A percentile compares a stretch with the other conserved stretches of the same genome.
phyloP scores from a whole-genome alignment of 768 basidiomycete species.

The Termitomyces sp. region DNA sequence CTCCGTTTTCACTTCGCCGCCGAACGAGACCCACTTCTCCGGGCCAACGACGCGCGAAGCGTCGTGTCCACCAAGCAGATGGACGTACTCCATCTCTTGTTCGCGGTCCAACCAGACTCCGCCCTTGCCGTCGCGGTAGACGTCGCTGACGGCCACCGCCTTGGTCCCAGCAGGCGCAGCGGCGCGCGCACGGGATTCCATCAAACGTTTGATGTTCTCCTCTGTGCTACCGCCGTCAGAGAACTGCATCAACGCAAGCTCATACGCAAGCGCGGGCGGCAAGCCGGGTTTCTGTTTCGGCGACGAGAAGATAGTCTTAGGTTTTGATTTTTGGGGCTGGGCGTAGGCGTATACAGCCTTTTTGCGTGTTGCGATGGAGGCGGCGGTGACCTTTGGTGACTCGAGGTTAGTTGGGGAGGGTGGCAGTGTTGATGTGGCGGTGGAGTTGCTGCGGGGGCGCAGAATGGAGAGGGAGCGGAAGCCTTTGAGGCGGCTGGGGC shows the following conservation, averaged over 20 bases:
- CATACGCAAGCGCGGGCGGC: conserved; percentile 55
- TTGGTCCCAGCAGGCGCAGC: conserved; percentile 20
- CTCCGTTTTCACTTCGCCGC: conserved; percentile 21
- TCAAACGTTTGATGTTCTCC: conserved; percentile 45
- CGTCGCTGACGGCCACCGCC: conserved; percentile 36
- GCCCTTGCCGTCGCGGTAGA: conserved; percentile 57
- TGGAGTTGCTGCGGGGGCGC: conserved; percentile 28
- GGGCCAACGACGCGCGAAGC: conserved; percentile 17
- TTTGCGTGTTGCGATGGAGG: conserved; percentile 41
- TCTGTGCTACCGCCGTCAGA: conserved; percentile 59
- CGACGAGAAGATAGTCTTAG: conserved; percentile 29
- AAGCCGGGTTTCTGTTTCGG: conserved; percentile 19
- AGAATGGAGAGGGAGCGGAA: conserved; percentile 51
- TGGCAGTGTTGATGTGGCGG: conserved; percentile 14
- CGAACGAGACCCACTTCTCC: conserved; percentile 41
- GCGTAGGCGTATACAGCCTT: conserved; percentile 44
- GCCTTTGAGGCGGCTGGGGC: conserved; percentile 28
- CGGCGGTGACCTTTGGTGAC: conserved; percentile 19
- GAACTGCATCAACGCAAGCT: conserved; percentile 68
- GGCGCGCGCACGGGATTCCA: conserved; percentile 51
- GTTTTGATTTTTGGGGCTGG: conserved; percentile 36
- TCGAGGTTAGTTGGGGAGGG: conserved; percentile 15
- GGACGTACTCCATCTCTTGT: conserved; percentile 65
- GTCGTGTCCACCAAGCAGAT: conserved; percentile 39
- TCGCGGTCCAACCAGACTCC: conserved; percentile 69